Percentiles rank a stretch among this genome's conserved stretches.
Evolutionary conservation across 495 filamentous ascomycete genomes (phyloP).

Genomic region (Barbatosphaeria neglecta): DNA sequence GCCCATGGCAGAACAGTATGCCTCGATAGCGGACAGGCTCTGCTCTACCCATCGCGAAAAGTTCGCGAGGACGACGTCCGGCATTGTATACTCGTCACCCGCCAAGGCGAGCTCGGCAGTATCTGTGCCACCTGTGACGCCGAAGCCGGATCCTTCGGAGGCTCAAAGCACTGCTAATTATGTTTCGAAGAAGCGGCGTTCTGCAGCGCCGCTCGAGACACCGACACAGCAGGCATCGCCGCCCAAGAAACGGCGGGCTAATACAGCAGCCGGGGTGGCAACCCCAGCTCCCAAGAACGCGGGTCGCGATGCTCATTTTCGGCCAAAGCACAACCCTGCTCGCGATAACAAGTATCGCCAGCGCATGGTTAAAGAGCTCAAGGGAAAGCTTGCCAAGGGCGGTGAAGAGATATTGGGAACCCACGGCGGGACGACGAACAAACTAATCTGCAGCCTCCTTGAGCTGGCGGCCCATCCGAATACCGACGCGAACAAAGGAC

Average conservation of each 20-base stretch:
- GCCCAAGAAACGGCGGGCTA: not conserved
- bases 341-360: not conserved
- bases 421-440: not conserved
- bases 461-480: not conserved
- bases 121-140: not conserved
- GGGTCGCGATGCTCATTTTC: not conserved
- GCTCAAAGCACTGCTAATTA: not conserved
- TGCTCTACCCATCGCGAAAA: not conserved
- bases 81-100: not conserved
- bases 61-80: not conserved
- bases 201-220: not conserved
- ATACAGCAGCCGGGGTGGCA: not conserved
- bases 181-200: not conserved
- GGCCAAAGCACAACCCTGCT: not conserved
- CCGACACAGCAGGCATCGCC: not conserved
- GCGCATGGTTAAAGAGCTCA: not conserved
- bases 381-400: not conserved
- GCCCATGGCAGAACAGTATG: not conserved
- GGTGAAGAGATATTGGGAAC: constrained; percentile 7
- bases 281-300: not conserved
- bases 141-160: not conserved
- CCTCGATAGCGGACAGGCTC: not conserved
- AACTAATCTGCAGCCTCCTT: not conserved
- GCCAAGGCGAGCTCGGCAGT: not conserved
- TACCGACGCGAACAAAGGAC: not conserved